A percentile compares a stretch with the other conserved stretches of the same genome.
phyloP scores from a whole-genome alignment of 495 filamentous ascomycete species.

The Penicillium robsamsonii region DNA sequence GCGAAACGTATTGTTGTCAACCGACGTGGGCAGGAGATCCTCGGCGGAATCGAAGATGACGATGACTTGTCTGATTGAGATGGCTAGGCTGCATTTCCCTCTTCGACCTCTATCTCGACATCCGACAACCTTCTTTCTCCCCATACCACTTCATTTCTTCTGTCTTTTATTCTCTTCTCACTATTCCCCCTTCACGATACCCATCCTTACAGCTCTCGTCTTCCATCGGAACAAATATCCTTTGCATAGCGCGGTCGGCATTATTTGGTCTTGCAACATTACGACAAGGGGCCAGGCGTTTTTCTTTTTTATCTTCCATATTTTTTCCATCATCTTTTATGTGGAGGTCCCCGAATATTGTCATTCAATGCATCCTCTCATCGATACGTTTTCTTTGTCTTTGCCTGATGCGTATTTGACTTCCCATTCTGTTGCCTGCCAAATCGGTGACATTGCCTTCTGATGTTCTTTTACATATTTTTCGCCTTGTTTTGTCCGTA shows the following conservation, averaged over 20 bases:
- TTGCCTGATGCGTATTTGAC: slow-evolving; percentile 6
- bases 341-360: slow-evolving; percentile 9
- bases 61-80: slow-evolving; percentile 38
- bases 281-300: slow-evolving; percentile 39
- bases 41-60: slow-evolving; percentile 39
- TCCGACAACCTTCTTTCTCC: slow-evolving; percentile 4
- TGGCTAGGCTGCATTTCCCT: not conserved
- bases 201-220: slow-evolving; percentile 28
- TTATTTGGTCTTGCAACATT: slow-evolving; percentile 40
- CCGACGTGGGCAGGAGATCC: slow-evolving; percentile 44
- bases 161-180: slow-evolving; percentile 12
- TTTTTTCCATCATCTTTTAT: slow-evolving; percentile 15
- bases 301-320: slow-evolving; percentile 24
- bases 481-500: slow-evolving; percentile 3
- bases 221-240: slow-evolving; percentile 24
- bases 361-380: slow-evolving; percentile 8
- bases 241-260: slow-evolving; percentile 52
- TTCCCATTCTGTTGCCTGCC: not conserved
- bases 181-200: slow-evolving; percentile 25
- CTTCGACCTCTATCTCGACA: slow-evolving; percentile 14
- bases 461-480: slow-evolving; percentile 8
- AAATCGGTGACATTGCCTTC: not conserved
- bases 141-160: slow-evolving; percentile 2
- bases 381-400: slow-evolving; percentile 12
- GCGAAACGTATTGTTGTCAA: slow-evolving; percentile 82